Conservation (phyloP, 106 monocot species). For the Phalaenopsis aphrodite region DNA sequence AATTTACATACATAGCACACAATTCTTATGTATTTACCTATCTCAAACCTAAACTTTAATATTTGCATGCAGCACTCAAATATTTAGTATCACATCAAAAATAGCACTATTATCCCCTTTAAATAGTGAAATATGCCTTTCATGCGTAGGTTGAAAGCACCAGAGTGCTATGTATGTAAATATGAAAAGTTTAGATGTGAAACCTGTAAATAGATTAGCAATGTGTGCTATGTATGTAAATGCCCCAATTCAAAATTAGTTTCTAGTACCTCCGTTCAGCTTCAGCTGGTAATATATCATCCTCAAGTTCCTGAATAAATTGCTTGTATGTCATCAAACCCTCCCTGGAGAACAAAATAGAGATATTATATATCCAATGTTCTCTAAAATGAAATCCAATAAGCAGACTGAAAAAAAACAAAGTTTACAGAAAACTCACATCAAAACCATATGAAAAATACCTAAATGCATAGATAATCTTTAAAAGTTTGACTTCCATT, state of each 20-base stretch:
- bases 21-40: too few relatives aligned
- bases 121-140: too few relatives aligned
- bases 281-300: conserved; percentile 93
- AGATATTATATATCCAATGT: not conserved
- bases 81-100: too few relatives aligned
- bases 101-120: too few relatives aligned
- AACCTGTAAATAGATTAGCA: too few relatives aligned
- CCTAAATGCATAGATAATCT: not conserved
- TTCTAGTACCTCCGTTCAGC: conserved; percentile 74
- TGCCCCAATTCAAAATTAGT: not conserved
- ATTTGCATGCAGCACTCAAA: too few relatives aligned
- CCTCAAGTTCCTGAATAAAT: conserved; percentile 99
- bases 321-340: conserved; percentile 99
- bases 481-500: not conserved
- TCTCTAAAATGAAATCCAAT: conserved; percentile 2
- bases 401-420: not conserved
- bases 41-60: too few relatives aligned
- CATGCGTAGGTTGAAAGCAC: too few relatives aligned
- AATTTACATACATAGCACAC: too few relatives aligned
- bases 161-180: too few relatives aligned
- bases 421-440: not conserved
- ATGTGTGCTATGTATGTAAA: not conserved
- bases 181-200: too few relatives aligned
- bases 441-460: not conserved
- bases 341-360: conserved; percentile 57